These are phyloP conservation scores for Aspergillus bertholletiae DNA, from an alignment of 495 filamentous ascomycete genomes.

Conservation along the genomic window DNA sequence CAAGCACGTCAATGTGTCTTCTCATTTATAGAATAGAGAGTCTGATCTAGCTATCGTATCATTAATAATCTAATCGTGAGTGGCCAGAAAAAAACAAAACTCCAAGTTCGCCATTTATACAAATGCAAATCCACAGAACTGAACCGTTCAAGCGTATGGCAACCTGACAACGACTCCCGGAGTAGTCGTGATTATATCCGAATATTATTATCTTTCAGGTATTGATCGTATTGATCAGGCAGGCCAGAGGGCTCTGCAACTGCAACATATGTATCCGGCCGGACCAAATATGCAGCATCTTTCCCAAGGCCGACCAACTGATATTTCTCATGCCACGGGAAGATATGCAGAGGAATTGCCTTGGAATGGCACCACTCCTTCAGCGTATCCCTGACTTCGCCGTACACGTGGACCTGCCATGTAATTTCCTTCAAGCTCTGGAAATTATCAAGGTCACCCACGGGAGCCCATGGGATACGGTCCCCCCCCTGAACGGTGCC, in stretches of 20 bases:
- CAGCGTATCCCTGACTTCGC: conserved; percentile 11
- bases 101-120: not conserved
- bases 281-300: conserved; percentile 29
- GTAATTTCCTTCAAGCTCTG: conserved; percentile 23
- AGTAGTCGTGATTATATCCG: conserved; percentile 1
- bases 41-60: not conserved
- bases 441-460: conserved; percentile 27
- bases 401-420: conserved; percentile 39
- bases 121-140: too few species aligned
- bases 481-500: conserved; percentile 29
- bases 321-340: conserved; percentile 26
- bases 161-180: too few species aligned
- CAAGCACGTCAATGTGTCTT: too few species aligned
- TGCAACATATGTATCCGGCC: conserved; percentile 36
- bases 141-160: too few species aligned
- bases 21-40: not conserved
- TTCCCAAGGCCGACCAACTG: conserved; percentile 18
- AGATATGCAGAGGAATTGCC: conserved; percentile 17
- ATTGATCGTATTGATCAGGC: conserved; percentile 16
- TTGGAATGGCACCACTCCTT: conserved; percentile 27
- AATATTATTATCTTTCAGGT: conserved; percentile 12
- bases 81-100: not conserved
- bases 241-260: conserved; percentile 19
- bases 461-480: conserved; percentile 32
- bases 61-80: not conserved